Conservation (phyloP, 257 asterid genomes). For the Capsicum chinense region DNA sequence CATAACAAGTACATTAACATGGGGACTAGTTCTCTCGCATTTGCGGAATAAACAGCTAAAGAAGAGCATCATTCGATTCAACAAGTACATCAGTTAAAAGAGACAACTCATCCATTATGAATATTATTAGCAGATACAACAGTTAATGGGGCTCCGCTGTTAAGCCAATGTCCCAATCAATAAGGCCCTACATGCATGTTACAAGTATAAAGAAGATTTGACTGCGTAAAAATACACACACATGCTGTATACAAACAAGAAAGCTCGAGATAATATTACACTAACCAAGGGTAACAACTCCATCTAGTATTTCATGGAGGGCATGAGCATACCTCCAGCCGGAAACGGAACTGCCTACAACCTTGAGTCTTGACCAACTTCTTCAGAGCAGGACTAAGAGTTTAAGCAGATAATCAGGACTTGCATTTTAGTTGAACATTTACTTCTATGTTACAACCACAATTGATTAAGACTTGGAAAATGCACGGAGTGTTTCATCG, state of each 20-base stretch:
- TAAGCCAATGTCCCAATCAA: not conserved
- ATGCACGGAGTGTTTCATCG: conserved; percentile 71
- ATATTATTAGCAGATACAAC: conserved; percentile 17
- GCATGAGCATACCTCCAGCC: not conserved
- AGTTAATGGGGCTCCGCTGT: conserved; percentile 13
- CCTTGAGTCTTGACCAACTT: not conserved
- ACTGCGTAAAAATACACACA: conserved; percentile 5
- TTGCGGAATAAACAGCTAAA: conserved; percentile 9
- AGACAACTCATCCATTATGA: conserved; percentile 27
- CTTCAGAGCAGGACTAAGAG: not conserved
- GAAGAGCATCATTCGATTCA: not conserved
- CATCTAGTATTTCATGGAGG: conserved; percentile 17
- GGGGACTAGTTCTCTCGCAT: not conserved
- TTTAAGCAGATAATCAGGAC: not conserved
- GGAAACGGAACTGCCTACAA: not conserved
- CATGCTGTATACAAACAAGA: conserved; percentile 6
- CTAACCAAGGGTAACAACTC: conserved; percentile 21
- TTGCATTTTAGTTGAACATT: not conserved
- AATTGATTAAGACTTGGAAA: conserved; percentile 57
- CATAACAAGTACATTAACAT: not conserved
- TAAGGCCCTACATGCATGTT: not conserved
- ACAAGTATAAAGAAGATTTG: conserved; percentile 15
- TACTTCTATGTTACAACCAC: not conserved
- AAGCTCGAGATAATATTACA: not conserved
- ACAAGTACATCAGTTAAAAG: not conserved